Evolutionary conservation across 176 grass and related monocot genomes (phyloP).

Genomic region (Aegilops bicornis): DNA sequence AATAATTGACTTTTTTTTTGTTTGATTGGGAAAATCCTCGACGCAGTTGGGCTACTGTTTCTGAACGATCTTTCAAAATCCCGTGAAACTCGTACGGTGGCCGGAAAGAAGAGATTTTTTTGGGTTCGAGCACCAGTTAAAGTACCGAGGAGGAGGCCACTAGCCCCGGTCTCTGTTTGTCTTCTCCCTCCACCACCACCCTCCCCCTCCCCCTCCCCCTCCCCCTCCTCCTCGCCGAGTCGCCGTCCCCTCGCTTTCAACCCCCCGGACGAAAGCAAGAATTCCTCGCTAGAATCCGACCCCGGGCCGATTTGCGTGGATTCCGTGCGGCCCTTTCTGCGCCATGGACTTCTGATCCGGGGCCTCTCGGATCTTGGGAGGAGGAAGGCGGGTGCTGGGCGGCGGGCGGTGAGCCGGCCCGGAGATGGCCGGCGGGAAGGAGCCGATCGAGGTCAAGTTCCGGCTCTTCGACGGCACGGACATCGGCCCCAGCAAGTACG

Average conservation of each 20-base stretch:
- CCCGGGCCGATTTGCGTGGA: slow-evolving; percentile 18
- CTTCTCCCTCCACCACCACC: not conserved
- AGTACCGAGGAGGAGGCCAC: slow-evolving; percentile 28
- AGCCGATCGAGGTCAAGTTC: slow-evolving; percentile 83
- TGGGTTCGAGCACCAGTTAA: slow-evolving; percentile 31
- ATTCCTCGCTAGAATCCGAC: slow-evolving; percentile 46
- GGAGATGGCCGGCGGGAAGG: slow-evolving; percentile 54
- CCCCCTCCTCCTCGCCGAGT: slow-evolving; percentile 13
- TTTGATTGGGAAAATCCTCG: not conserved
- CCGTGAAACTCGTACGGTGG: not conserved
- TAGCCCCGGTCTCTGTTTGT: slow-evolving; percentile 15
- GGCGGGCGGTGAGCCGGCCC: slow-evolving; percentile 34
- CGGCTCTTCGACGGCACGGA: slow-evolving; percentile 83
- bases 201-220: not conserved
- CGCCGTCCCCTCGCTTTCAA: slow-evolving; percentile 49
- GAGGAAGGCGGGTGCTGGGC: slow-evolving; percentile 20
- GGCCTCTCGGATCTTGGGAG: slow-evolving; percentile 26
- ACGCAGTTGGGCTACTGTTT: not conserved
- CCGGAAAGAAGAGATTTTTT: not conserved
- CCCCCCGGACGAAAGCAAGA: slow-evolving; percentile 45
- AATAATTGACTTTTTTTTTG: not conserved
- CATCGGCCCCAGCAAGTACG: slow-evolving; percentile 87
- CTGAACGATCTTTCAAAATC: not conserved
- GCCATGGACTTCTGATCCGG: slow-evolving; percentile 46
- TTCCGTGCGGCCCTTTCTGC: slow-evolving; percentile 6